Percentiles rank a stretch among this genome's conserved stretches.
Evolutionary conservation across 352 stramenopile species (phyloP).

Genomic region (Thalassiosira mediterranea): DNA sequence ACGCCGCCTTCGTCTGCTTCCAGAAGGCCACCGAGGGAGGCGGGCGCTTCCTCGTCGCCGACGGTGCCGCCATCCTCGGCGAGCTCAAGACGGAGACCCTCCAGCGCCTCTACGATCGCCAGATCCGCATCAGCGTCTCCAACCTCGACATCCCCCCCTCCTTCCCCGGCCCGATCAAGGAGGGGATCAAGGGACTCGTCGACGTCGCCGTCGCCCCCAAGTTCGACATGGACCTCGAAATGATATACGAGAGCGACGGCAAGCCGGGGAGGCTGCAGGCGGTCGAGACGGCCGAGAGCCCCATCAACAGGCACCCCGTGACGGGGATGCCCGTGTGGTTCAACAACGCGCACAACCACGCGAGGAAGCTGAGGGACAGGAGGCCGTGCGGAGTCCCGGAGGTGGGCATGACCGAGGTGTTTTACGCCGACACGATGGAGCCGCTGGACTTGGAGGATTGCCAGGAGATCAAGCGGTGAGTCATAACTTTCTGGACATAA

Average conservation of each 20-base stretch:
- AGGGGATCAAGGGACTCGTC: constrained; percentile 76
- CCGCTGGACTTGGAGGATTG: constrained; percentile 79
- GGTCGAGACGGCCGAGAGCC: constrained; percentile 75
- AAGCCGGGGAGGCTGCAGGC: constrained; percentile 80
- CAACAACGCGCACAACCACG: constrained; percentile 86
- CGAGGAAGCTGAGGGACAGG: constrained; percentile 81
- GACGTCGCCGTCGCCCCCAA: constrained; percentile 82
- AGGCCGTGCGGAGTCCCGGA: constrained; percentile 83
- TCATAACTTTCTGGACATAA: too few relatives aligned
- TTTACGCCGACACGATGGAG: constrained; percentile 84
- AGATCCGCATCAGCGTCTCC: constrained; percentile 83
- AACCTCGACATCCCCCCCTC: constrained; percentile 81
- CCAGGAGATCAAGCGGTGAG: constrained; percentile 83
- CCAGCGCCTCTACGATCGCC: constrained; percentile 78
- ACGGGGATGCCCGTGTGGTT: constrained; percentile 85
- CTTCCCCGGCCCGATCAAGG: constrained; percentile 66
- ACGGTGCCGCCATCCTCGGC: constrained; percentile 82
- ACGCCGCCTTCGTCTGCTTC: constrained; percentile 86
- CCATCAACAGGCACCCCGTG: constrained; percentile 84
- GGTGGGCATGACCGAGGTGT: constrained; percentile 86
- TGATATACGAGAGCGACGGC: constrained; percentile 84
- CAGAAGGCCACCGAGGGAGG: constrained; percentile 83
- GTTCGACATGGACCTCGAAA: constrained; percentile 86
- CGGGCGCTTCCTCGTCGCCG: constrained; percentile 83
- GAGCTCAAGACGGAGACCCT: constrained; percentile 80